These are phyloP conservation scores for Amaranthus tricolor DNA, from an alignment of 179 eudicot genomes.

Conservation along the genomic window DNA sequence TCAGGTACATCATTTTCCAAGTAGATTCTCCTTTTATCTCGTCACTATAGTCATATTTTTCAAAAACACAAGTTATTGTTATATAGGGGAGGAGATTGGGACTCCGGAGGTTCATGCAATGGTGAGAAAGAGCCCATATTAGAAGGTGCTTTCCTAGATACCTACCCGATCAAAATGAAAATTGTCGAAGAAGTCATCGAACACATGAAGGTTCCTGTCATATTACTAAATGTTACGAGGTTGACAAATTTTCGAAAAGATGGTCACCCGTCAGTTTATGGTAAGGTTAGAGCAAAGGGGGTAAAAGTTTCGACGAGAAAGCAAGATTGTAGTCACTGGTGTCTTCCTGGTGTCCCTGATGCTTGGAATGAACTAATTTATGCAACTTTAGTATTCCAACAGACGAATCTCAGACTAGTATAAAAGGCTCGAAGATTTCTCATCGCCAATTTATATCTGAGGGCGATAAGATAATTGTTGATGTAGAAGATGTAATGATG, in stretches of 20 bases:
- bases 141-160: conserved; percentile 50
- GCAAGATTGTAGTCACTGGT: conserved; percentile 98
- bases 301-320: conserved; percentile 54
- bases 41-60: neutral
- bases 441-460: neutral
- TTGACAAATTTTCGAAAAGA: conserved; percentile 85
- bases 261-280: conserved; percentile 84
- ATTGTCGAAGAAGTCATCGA: conserved; percentile 70
- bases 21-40: neutral
- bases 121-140: conserved; percentile 71
- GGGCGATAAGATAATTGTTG: neutral
- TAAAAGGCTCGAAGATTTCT: neutral
- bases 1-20: conserved; percentile 40
- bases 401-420: conserved; percentile 12
- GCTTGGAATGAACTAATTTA: conserved; percentile 94
- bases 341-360: conserved; percentile 97
- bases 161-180: conserved; percentile 78
- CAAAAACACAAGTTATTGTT: neutral
- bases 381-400: conserved; percentile 48
- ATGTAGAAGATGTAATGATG: neutral
- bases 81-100: conserved; percentile 94
- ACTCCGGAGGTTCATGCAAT: conserved; percentile 87
- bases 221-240: conserved; percentile 65
- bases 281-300: conserved; percentile 40
- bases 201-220: conserved; percentile 59